phyloP scores from a whole-genome alignment of 139 green algal genomes.

The Asterochloris sp. region DNA sequence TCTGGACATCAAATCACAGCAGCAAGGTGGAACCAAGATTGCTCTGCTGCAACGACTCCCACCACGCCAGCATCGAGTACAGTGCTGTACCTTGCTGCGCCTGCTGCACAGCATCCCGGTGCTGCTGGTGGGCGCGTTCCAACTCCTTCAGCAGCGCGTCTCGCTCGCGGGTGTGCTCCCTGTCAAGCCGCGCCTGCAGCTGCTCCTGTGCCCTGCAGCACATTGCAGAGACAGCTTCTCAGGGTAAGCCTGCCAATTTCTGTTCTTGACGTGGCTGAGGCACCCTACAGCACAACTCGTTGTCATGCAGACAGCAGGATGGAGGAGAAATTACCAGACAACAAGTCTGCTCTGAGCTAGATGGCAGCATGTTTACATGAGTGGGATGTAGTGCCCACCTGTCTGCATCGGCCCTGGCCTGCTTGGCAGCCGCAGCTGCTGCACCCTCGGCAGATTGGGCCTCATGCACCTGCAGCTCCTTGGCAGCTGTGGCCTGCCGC shows the following conservation, averaged over 20 bases:
- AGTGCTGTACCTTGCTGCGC: neutral
- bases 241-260: too few relatives aligned
- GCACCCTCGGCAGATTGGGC: conserved; percentile 6
- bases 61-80: neutral
- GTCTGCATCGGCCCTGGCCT: conserved; percentile 6
- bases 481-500: neutral
- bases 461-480: conserved; percentile 8
- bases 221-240: neutral
- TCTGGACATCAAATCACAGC: too few relatives aligned
- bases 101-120: conserved; percentile 6
- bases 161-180: conserved; percentile 8
- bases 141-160: conserved; percentile 25
- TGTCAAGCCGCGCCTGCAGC: neutral
- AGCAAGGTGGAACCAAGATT: neutral
- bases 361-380: neutral
- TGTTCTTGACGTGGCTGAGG: too few relatives aligned
- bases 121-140: conserved; percentile 5
- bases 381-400: neutral
- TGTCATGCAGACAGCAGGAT: too few relatives aligned
- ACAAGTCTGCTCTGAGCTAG: too few relatives aligned
- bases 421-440: neutral
- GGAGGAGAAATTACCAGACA: too few relatives aligned
- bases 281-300: too few relatives aligned
- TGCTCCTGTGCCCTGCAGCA: conserved; percentile 8
- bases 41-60: neutral